These are phyloP conservation scores for Madurella fahalii DNA, from an alignment of 2,329 filamentous ascomycete species.

Conservation along the genomic window DNA sequence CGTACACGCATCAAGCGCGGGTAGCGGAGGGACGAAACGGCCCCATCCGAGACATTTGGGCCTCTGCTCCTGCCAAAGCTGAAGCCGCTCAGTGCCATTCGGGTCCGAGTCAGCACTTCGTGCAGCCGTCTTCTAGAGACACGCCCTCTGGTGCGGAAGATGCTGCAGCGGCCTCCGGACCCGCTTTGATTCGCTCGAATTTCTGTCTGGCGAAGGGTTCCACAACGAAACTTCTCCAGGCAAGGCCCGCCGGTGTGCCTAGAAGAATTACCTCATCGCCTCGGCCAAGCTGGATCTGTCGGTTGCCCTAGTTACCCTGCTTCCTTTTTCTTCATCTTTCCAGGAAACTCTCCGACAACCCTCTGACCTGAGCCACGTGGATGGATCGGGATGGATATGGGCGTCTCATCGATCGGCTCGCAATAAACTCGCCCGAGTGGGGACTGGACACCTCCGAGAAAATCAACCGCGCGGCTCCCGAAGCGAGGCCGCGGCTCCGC, in stretches of 20 bases:
- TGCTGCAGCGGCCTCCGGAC: constrained; percentile 15
- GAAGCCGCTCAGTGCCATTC: neutral
- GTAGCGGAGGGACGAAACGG: neutral
- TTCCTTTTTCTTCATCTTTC: neutral
- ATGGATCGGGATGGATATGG: neutral
- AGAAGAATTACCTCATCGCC: constrained; percentile 15
- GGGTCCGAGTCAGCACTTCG: constrained; percentile 8
- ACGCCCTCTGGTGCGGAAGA: constrained; percentile 16
- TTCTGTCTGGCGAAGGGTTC: constrained; percentile 9
- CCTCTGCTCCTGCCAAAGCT: neutral
- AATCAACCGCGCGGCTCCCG: neutral
- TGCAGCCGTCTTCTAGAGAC: constrained; percentile 16
- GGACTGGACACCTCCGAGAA: neutral
- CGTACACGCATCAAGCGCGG: neutral
- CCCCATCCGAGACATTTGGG: neutral
- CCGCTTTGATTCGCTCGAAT: constrained; percentile 19
- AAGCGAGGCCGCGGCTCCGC: constrained; percentile 6
- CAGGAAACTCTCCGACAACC: no score
- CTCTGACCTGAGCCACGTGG: no score
- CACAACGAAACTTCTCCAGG: constrained; percentile 6
- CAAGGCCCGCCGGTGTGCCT: constrained; percentile 1
- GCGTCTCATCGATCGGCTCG: neutral
- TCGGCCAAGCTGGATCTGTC: neutral
- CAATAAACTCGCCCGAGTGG: neutral
- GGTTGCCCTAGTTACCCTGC: neutral